Evolutionary conservation across 306 rosid species (phyloP), one percentile per base, ranked within the genome.

Genomic region (Acacia melanoxylon): DNA sequence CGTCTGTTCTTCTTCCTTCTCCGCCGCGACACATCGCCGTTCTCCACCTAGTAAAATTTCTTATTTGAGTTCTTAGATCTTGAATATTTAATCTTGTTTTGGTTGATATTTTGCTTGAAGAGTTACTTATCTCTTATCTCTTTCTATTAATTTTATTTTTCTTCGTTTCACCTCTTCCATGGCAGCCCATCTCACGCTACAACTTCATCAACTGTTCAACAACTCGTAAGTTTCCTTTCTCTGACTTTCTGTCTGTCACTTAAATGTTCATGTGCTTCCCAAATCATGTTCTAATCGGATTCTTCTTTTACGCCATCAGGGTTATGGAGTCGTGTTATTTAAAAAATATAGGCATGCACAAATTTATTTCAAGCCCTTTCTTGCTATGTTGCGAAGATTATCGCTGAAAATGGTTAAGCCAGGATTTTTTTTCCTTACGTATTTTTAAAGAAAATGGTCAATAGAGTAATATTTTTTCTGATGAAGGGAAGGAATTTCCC

Each of bases 111-210:
- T n/a, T n/a, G n/a, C n/a, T n/a, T n/a, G n/a, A n/a, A n/a, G n/a
- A n/a, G n/a, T n/a, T n/a, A n/a, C n/a, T n/a, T n/a, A n/a, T n/a
- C n/a, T n/a, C n/a, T n/a, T n/a, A n/a, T n/a, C n/a, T n/a, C n/a
- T n/a, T n/a, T n/a, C n/a, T n/a, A n/a, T n/a, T n/a, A n/a, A n/a
- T n/a, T n/a, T n/a, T n/a, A n/a, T n/a, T n/a, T n/a, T 24, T 84
- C 13, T 82, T 74, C 68, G 25, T 37, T 82, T 87, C 73, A n/a
- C 31, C 66, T 65, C 48, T 79, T 75, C 83, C 82, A 89, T 90
- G 94, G 90, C 94, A 86, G 62, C 87, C 85, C 86, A 68, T 59
- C 72, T 83, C 58, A 75, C 85, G 76, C 80, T 80, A 74, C 92
- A 84, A 48, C 81, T 77, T 67, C 81, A 75, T 67, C 90, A 78